Percentiles rank a stretch among this genome's conserved stretches.
These are phyloP conservation scores for Carex myosuroides DNA, from an alignment of 176 grass and related monocot species.

Conservation along the genomic window DNA sequence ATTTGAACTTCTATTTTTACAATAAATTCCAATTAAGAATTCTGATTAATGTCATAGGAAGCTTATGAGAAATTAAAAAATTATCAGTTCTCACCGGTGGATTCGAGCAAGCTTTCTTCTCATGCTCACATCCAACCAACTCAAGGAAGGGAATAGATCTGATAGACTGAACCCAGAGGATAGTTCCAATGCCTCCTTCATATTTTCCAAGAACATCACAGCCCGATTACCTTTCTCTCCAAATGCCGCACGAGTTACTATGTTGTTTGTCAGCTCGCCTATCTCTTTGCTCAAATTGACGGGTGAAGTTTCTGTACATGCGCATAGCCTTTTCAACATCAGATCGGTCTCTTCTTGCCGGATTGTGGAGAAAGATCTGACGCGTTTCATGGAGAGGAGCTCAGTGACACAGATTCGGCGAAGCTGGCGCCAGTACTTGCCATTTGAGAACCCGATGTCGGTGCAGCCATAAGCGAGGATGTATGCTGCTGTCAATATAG, in stretches of 20 bases:
- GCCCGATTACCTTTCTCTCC: constrained; percentile 24
- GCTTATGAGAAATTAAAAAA: not conserved
- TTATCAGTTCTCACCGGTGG: not conserved
- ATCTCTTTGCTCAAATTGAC: not conserved
- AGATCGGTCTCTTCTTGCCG: constrained; percentile 13
- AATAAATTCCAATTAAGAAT: not conserved
- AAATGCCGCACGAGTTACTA: constrained; percentile 33
- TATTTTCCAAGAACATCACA: constrained; percentile 20
- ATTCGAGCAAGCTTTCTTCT: constrained; percentile 5
- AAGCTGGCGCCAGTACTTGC: constrained; percentile 31
- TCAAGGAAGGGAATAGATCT: constrained; percentile 46
- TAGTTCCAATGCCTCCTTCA: constrained; percentile 12
- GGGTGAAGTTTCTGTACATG: not conserved
- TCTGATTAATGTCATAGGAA: not conserved
- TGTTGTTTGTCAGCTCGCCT: constrained; percentile 15
- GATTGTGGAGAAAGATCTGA: constrained; percentile 25
- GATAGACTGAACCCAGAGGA: constrained; percentile 31
- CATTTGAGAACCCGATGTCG: constrained; percentile 29
- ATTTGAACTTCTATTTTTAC: too few species aligned
- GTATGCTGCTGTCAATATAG: not conserved
- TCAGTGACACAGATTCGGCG: constrained; percentile 37
- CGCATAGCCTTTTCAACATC: not conserved
- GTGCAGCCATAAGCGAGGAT: constrained; percentile 23
- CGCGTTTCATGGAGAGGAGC: constrained; percentile 30
- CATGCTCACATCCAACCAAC: constrained; percentile 6